These are phyloP conservation scores for Aspergillus sclerotiicarbonarius DNA, from an alignment of 495 filamentous ascomycete genomes.

Conservation along the genomic window DNA sequence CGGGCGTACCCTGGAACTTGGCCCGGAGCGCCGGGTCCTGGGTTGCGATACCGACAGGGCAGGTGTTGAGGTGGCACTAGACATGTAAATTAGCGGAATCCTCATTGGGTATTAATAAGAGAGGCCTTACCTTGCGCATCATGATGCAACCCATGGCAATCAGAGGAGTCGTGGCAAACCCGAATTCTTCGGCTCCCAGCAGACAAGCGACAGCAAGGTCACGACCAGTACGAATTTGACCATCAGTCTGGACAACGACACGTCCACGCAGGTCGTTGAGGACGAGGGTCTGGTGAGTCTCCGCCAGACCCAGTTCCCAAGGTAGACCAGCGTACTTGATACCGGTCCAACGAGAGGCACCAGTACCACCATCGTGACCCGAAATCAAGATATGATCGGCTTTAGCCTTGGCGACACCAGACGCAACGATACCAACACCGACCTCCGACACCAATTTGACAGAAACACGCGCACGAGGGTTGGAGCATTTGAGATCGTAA, in stretches of 20 bases:
- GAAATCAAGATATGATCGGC: conserved; percentile 98
- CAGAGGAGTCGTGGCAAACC: conserved; percentile 94
- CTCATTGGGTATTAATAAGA: conserved; percentile 17
- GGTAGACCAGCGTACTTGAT: conserved; percentile 99
- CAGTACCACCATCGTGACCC: conserved; percentile 96
- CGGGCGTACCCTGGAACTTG: conserved; percentile 92
- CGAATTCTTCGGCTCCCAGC: conserved; percentile 96
- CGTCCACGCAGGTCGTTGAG: conserved; percentile 96
- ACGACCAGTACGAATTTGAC: conserved; percentile 89
- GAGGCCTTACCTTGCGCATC: conserved; percentile 78
- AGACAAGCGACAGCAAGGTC: conserved; percentile 96
- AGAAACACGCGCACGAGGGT: conserved; percentile 90
- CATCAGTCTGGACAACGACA: conserved; percentile 97
- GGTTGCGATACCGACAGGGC: conserved; percentile 95
- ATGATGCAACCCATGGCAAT: conserved; percentile 98
- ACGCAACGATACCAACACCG: conserved; percentile 96
- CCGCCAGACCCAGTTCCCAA: conserved; percentile 96
- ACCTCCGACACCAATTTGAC: conserved; percentile 99
- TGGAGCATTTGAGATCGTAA: conserved; percentile 97
- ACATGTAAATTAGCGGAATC: conserved; percentile 16
- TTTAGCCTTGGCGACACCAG: conserved; percentile 97
- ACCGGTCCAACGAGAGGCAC: conserved; percentile 97
- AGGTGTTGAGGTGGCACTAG: conserved; percentile 69
- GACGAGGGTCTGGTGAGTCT: conserved; percentile 98
- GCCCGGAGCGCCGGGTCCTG: conserved; percentile 93